Evolutionary conservation across 108 stramenopile genomes (phyloP), one percentile per base, ranked within the genome.

Genomic region (Cyclostephanos tholiformis): DNA sequence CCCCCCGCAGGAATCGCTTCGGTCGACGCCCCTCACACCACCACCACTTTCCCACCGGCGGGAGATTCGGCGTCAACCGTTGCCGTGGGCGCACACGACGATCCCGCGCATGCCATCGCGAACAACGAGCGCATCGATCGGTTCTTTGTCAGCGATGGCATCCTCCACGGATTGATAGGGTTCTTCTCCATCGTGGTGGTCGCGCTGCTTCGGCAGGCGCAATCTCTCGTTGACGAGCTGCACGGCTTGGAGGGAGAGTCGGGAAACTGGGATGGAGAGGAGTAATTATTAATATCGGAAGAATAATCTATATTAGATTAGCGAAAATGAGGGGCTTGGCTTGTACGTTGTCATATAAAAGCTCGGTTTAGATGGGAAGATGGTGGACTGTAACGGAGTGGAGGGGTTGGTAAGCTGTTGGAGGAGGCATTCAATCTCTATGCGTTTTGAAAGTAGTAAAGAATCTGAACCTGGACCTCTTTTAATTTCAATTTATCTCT

Each of bases 151-250:
- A 80, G 71, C 32, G 79, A 80, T 19, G 50, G 35, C 10, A 44
- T 69, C 32, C 79, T 80, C 27, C 67, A 80, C 57, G 79, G 79
- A 64, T 64, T 80, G 67, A 73, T 80, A 63, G 67, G 60, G 0
- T 72, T 65, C 11, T 61, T 80, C 48, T 67, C 79, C 9, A 25
- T 73, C 9, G 22, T 72, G 13, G 67, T 80, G 26, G 30, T 69
- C 53, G 59, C 63, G 32, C 63, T 80, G 7, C 27, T 81, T 4
- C 39, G 75, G 23, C 61, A 77, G 22, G 71, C 80, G 39, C 49
- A 65, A 9, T 55, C 69, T 20, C 76, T 77, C 27, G 30, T 76
- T 1, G 76, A 81, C 35, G 79, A 80, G 30, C n/a, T 79, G 52
- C 20, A 49, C 4, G 52, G 43, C 52, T 63, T 79, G 50, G 71